Evolutionary conservation across 805 yeast species (phyloP), one percentile per base, ranked within the genome.

Genomic region (Starmerella apicola): DNA sequence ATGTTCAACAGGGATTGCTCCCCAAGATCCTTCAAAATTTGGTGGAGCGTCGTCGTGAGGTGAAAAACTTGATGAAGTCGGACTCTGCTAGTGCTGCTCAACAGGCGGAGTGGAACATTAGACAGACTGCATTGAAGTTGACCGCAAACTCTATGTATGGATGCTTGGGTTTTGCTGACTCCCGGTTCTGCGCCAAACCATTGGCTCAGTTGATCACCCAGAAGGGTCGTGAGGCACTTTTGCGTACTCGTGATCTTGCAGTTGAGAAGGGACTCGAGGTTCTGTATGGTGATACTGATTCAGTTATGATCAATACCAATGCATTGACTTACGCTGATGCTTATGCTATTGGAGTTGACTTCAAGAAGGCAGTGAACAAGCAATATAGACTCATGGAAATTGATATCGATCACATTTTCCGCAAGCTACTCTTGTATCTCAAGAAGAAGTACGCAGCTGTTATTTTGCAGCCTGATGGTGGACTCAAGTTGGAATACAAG

Each of bases 121-220:
- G 86, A 55, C 98, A 91, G 61, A 93, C 81, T 58, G 97, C 98
- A 0, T 71, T 91, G 57, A 91, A 91, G 59, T 68, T 91, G 57
- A 93, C 98, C 2, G 98, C 98, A 22, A 91, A 91, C 62, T 91
- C 98, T n/a, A 88, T 91, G 96, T 91, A 91, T 63, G 98, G 98
- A 56, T 91, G 97, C 71, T 70, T 91, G 52, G 98, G 98, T 51
- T 86, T 78, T 59, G 81, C 80, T 5, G 72, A 80, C 52, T 84
- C 96, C 18, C 72, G 98, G 54, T 91, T 91, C 60, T 88, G 86
- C 55, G 98, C 98, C 10, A 80, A 82, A 55, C 95, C 97, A 0
- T 67, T 91, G 51, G 98, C 98, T 4, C 83, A 83, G 86, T 67
- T 91, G 53, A 94, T 85, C 42, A 91, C 98, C 3, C 80, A 77